Conservation (phyloP, 768 basidiomycete genomes). For the Trametes gibbosa region DNA sequence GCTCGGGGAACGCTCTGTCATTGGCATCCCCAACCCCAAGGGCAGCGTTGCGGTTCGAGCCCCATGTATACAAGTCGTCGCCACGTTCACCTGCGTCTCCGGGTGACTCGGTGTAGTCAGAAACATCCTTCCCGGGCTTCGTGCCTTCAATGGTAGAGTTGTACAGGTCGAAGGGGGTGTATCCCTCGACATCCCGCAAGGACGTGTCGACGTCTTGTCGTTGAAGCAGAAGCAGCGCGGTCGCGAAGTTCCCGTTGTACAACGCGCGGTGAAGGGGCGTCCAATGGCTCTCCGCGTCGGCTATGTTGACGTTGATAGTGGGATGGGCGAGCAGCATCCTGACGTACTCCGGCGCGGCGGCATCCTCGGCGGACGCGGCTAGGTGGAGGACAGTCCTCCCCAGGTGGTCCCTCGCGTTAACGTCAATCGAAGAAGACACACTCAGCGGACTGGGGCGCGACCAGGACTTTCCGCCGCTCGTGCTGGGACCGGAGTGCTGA, state of each 20-base stretch:
- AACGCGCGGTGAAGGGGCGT: constrained; percentile 87
- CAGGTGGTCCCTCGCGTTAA: constrained; percentile 70
- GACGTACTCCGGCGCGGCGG: constrained; percentile 71
- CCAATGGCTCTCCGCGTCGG: constrained; percentile 86
- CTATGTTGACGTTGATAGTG: constrained; percentile 71
- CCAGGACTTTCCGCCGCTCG: constrained; percentile 59
- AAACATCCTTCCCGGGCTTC: constrained; percentile 41
- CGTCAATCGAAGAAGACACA: constrained; percentile 39
- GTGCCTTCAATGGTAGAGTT: constrained; percentile 84
- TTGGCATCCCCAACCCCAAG: constrained; percentile 81
- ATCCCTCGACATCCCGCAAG: constrained; percentile 82
- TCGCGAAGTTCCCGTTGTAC: constrained; percentile 73
- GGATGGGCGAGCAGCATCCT: constrained; percentile 74
- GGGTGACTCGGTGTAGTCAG: too few species aligned
- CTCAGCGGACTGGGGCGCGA: constrained; percentile 43
- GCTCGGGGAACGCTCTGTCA: constrained; percentile 77
- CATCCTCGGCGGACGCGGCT: constrained; percentile 63
- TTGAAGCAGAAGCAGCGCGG: constrained; percentile 73
- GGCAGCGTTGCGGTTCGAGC: constrained; percentile 78
- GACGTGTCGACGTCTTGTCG: constrained; percentile 68
- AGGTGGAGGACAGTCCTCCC: constrained; percentile 83
- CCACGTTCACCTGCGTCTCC: constrained; percentile 24
- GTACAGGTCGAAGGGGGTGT: constrained; percentile 90
- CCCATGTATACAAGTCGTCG: constrained; percentile 84
- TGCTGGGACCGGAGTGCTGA: constrained; percentile 33